A percentile compares a stretch with the other conserved stretches of the same genome.
Evolutionary conservation across 129 eudicot species (phyloP).

Genomic region (Silybum marianum): DNA sequence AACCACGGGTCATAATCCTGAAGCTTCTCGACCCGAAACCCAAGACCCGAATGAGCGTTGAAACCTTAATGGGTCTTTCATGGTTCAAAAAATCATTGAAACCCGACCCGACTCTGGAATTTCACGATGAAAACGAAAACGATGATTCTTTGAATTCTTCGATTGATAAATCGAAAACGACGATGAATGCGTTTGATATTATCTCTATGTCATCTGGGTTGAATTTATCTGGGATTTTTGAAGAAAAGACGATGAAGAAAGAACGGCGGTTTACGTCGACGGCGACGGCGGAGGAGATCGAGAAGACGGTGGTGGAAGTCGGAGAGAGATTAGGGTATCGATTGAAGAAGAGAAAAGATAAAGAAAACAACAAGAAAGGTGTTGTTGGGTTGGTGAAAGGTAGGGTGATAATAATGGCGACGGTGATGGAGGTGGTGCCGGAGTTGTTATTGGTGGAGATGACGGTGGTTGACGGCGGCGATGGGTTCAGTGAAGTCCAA

Average conservation of each 20-base stretch:
- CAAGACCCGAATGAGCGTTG: conserved; percentile 50
- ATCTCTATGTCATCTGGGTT: conserved; percentile 83
- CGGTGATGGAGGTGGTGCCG: conserved; percentile 60
- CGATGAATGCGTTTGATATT: conserved; percentile 81
- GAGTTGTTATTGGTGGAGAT: conserved; percentile 69
- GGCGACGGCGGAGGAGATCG: conserved; percentile 43
- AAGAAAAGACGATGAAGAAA: conserved; percentile 31
- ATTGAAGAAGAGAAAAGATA: conserved; percentile 44
- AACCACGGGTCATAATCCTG: conserved; percentile 48
- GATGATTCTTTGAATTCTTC: not conserved
- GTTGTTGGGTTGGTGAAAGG: conserved; percentile 60
- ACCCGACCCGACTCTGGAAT: conserved; percentile 4
- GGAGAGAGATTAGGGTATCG: conserved; percentile 58
- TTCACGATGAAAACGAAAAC: conserved; percentile 26
- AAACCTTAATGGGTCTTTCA: conserved; percentile 39
- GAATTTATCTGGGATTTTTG: conserved; percentile 72
- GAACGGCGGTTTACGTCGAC: conserved; percentile 58
- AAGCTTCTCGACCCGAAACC: conserved; percentile 84
- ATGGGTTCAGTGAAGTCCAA: conserved; percentile 49
- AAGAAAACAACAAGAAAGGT: conserved; percentile 12
- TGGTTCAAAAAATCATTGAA: conserved; percentile 62
- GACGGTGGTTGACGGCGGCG: conserved; percentile 54
- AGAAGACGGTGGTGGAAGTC: conserved; percentile 48
- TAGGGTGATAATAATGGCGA: conserved; percentile 42
- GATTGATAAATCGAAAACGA: not conserved